phyloP scores from a whole-genome alignment of 129 eudicot species.

The Heracleum sosnowskyi region DNA sequence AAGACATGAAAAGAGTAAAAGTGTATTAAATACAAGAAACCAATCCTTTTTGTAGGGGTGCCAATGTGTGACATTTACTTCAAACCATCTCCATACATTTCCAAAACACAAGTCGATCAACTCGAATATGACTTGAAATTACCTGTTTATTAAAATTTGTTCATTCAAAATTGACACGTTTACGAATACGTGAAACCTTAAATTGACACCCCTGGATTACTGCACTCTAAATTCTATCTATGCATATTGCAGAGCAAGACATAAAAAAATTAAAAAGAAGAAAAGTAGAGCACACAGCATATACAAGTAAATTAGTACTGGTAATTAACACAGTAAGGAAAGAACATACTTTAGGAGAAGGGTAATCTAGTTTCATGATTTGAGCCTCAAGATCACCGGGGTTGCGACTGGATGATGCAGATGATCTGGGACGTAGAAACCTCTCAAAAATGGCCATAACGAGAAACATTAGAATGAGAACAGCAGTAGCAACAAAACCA shows the following conservation, averaged over 20 bases:
- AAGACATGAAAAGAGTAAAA: background rate
- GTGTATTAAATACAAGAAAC: background rate
- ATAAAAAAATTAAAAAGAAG: background rate
- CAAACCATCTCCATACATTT: no score
- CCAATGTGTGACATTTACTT: background rate
- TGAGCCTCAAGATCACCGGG: slow-evolving; percentile 40
- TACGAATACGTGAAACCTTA: background rate
- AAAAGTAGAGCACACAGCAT: background rate
- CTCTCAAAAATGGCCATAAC: slow-evolving; percentile 94
- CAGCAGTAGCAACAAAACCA: slow-evolving; percentile 86
- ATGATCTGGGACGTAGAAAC: slow-evolving; percentile 55
- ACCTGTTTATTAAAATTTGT: background rate
- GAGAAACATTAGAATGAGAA: slow-evolving; percentile 73
- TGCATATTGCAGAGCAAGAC: background rate
- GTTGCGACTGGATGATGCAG: slow-evolving; percentile 37
- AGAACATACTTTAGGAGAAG: slow-evolving; percentile 64
- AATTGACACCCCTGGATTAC: background rate
- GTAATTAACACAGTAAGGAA: background rate
- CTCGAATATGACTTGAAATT: background rate
- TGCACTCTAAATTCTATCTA: background rate
- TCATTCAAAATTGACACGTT: background rate
- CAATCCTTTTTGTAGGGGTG: background rate
- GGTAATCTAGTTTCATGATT: slow-evolving; percentile 40
- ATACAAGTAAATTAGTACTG: background rate
- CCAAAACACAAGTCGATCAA: background rate